Percentiles rank a stretch among this genome's conserved stretches.
These are phyloP conservation scores for Akebia trifoliata DNA, from an alignment of 164 flowering plant genomes.

Conservation along the genomic window DNA sequence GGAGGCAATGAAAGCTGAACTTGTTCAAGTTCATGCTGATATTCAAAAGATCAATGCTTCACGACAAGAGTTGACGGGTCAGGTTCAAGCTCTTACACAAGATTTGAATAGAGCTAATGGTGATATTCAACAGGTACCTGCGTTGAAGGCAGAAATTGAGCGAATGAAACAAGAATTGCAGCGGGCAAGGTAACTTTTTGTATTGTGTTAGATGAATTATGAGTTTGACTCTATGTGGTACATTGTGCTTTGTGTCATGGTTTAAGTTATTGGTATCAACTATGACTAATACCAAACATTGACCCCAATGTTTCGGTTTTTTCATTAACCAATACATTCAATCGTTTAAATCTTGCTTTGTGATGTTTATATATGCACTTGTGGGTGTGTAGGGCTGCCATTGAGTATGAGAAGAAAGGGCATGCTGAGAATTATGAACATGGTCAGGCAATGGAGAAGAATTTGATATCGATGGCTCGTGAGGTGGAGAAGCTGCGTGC, in stretches of 20 bases:
- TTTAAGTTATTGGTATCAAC: not conserved
- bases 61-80: conserved; percentile 61
- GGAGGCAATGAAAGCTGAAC: conserved; percentile 72
- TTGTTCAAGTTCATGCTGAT: conserved; percentile 59
- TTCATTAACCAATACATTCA: not conserved
- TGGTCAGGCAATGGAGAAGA: conserved; percentile 87
- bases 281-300: no score
- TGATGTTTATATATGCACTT: conserved; percentile 2
- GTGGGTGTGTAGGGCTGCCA: conserved; percentile 55
- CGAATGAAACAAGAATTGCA: conserved; percentile 70
- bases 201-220: not conserved
- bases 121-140: conserved; percentile 68
- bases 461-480: conserved; percentile 82
- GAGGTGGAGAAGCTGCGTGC: conserved; percentile 94
- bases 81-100: conserved; percentile 62
- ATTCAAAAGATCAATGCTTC: conserved; percentile 57
- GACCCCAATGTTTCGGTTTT: no score
- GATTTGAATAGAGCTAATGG: conserved; percentile 54
- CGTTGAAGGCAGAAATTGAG: conserved; percentile 70
- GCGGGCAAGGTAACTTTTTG: conserved; percentile 57
- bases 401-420: conserved; percentile 91
- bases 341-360: not conserved
- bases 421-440: conserved; percentile 87
- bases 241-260: not conserved
- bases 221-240: not conserved